Evolutionary conservation across 257 asterid genomes (phyloP), one percentile per base, ranked within the genome.

Genomic region (Perilla frutescens): DNA sequence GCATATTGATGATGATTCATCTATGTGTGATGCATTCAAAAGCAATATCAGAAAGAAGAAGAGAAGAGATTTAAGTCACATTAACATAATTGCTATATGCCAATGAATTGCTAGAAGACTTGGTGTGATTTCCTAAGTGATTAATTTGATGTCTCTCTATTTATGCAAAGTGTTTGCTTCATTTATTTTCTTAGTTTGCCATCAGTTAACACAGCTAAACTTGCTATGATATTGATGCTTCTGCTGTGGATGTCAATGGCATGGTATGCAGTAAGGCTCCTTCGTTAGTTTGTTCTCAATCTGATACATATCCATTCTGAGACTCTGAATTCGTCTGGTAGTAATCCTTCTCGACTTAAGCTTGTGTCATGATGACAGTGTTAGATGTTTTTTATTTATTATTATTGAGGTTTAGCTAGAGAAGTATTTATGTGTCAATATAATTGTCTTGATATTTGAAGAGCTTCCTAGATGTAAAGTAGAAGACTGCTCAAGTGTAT

Each of bases 121-220:
- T 40, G 7, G 67, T 39, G 12, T 62, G 54, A 41, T 6, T 50
- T 34, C 44, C 9, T 62, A 56, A 20, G 41, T 40, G 60, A 36
- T 51, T 6, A 20, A 56, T 12, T 66, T 66, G 9, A 26, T 66
- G 34, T 58, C 43, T 44, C 65, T 53, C 13, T 64, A 29, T 62
- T 4, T 59, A 32, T 59, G 41, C 31, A 6, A 34, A 60, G 20
- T 41, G 0, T n/a, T 0, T 57, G 43, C 37, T 44, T 62, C 15
- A 9, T 13, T 31, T 70, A 20, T 40, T 59, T 59, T n/a, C 47
- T 40, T 59, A 71, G 29, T 58, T 4, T n/a, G 50, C 2, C 6
- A 14, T 60, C 9, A 43, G 4, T 9, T 63, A 26, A 32, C n/a
- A 34, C 20, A 5, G 40, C 15, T 3, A 8, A 20, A 39, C 12